Evolutionary conservation across 257 asterid species (phyloP).

Genomic region (Solanum dulcamara): DNA sequence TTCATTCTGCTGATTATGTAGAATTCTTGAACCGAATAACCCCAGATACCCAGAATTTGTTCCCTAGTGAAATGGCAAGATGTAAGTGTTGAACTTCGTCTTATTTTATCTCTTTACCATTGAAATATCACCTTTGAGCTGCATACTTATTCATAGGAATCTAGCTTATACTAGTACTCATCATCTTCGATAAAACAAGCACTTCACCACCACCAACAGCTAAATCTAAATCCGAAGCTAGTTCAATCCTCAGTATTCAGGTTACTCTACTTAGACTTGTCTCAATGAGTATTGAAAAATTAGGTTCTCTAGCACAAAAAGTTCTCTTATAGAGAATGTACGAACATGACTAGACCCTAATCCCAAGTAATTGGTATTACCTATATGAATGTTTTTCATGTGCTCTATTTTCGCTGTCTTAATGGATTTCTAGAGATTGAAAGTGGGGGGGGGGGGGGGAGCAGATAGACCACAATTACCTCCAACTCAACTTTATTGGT

Average conservation of each 20-base stretch:
- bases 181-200: neutral
- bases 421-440: neutral
- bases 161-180: neutral
- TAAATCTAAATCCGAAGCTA: neutral
- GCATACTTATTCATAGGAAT: neutral
- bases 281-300: neutral
- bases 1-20: constrained; percentile 93
- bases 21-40: constrained; percentile 85
- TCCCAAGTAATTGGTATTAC: too few species aligned
- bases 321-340: neutral
- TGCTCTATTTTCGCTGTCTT: neutral
- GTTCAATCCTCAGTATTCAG: neutral
- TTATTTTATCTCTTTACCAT: neutral
- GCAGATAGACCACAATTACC: neutral
- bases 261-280: neutral
- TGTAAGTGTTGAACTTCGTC: constrained; percentile 31
- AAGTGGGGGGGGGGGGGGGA: neutral
- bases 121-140: neutral
- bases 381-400: neutral
- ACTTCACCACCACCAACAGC: neutral
- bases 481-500: neutral
- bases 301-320: neutral
- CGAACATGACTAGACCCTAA: neutral
- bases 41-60: constrained; percentile 56
- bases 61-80: constrained; percentile 48